phyloP scores from a whole-genome alignment of 1,284 basidiomycete species.

The Rhodotorula sp. region DNA sequence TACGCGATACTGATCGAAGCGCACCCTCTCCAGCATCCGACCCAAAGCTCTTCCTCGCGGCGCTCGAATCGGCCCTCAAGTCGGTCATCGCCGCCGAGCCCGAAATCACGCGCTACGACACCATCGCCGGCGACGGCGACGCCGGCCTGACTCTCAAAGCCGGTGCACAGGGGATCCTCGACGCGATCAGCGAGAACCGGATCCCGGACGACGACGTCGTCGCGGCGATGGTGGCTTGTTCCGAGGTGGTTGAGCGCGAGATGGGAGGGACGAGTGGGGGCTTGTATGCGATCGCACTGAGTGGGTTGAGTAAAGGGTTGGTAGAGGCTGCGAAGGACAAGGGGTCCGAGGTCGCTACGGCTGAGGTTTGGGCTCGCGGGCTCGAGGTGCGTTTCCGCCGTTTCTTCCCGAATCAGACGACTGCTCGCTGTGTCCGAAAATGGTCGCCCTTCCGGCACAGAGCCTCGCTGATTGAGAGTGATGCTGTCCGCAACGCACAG shows the following conservation, averaged over 20 bases:
- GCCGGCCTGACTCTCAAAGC: slow-evolving; percentile 71
- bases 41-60: slow-evolving; percentile 56
- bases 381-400: slow-evolving; percentile 41
- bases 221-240: slow-evolving; percentile 64
- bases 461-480: too few species aligned
- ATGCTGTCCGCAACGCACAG: slow-evolving; percentile 14
- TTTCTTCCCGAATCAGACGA: too few species aligned
- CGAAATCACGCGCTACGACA: slow-evolving; percentile 86
- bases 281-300: slow-evolving; percentile 87
- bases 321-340: slow-evolving; percentile 50
- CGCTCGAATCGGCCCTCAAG: slow-evolving; percentile 65
- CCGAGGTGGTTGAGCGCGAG: slow-evolving; percentile 70
- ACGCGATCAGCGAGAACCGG: slow-evolving; percentile 45
- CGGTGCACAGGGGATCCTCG: slow-evolving; percentile 57
- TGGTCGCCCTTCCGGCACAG: background rate
- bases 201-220: slow-evolving; percentile 66
- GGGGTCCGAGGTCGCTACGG: slow-evolving; percentile 52
- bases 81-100: slow-evolving; percentile 74
- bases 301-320: slow-evolving; percentile 75
- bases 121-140: slow-evolving; percentile 64
- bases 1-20: too few species aligned
- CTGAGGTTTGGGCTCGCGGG: slow-evolving; percentile 67
- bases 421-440: too few species aligned
- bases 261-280: slow-evolving; percentile 95
- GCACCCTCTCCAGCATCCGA: slow-evolving; percentile 29